Base-by-base conservation (phyloP, 495 filamentous ascomycete genomes). In the Penicillium psychrofluorescens region DNA sequence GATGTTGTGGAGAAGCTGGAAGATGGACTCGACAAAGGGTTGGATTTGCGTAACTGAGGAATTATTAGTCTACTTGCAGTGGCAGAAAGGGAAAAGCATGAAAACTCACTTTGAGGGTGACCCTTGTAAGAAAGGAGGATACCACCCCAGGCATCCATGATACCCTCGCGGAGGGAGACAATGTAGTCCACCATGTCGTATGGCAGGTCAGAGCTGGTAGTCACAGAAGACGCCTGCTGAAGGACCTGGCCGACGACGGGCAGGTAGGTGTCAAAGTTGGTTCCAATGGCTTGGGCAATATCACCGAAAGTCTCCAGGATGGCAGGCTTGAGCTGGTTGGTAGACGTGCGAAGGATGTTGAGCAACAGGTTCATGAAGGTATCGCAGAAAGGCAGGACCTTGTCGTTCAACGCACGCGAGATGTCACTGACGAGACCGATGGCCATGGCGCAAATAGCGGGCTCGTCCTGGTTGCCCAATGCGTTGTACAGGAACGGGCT, bases 121-220 rank as follows among this genome's bases (percentile, higher is more conserved):
- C 75, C 67, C 77, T 91, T 95, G 81, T 96, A 86, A 29, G 92
- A 88, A 59, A 90, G 78, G 48, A 98, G 85, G 37, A 91, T 90
- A 55, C 92, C 92, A 59, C 87, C 90, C 88, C 95, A 98, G 11
- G 92, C 92, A 77, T 98, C 92, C 86, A 96, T 95, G 45, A 97
- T 95, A 54, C 91, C 92, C 61, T 98, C 92, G 44, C 92, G 81
- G 40, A 98, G 78, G 11, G 90, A 94, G 49, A 94, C 78, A 49
- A 98, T 80, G 58, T 98, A 98, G 63, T 97, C 91, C 29, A 90
- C 78, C 83, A 95, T 94, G 53, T 98, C 92, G 45, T 88, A 89
- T 35, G 70, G 75, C 33, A 81, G 80, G 54, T 90, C 86, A 34
- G 76, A 66, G 40, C 71, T 75, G 31, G 81, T 77, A 8, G 84